Conservation (phyloP, 805 yeast genomes). For the Diddensiella santjacobensis region DNA sequence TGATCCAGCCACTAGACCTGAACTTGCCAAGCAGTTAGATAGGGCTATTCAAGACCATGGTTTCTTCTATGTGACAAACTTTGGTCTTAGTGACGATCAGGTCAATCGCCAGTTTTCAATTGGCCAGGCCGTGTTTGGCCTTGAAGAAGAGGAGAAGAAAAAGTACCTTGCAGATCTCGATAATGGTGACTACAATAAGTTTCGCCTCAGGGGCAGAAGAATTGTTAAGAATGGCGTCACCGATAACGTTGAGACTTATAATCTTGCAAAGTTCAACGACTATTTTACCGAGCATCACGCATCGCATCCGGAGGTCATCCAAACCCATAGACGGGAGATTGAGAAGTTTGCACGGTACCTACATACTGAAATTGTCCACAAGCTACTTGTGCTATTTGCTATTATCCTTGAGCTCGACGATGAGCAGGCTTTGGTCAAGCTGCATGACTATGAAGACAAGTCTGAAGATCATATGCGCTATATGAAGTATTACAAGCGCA, state of each 20-base stretch:
- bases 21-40: constrained; percentile 10
- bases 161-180: constrained; percentile 11
- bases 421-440: constrained; percentile 15
- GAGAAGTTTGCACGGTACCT: constrained; percentile 16
- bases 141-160: constrained; percentile 13
- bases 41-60: constrained; percentile 15
- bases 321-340: constrained; percentile 9
- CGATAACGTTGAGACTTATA: constrained; percentile 17
- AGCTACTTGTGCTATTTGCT: constrained; percentile 17
- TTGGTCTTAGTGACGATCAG: constrained; percentile 14
- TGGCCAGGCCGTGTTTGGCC: constrained; percentile 14
- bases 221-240: constrained; percentile 6
- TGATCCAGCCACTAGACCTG: constrained; percentile 11
- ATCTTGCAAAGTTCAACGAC: constrained; percentile 19
- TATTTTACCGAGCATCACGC: constrained; percentile 7
- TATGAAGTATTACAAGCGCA: constrained; percentile 16
- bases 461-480: constrained; percentile 18
- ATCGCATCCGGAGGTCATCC: constrained; percentile 6
- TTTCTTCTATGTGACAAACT: constrained; percentile 18
- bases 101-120: constrained; percentile 17
- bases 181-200: constrained; percentile 18
- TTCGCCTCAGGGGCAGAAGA: constrained; percentile 6
- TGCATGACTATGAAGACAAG: constrained; percentile 15
- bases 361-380: constrained; percentile 13
- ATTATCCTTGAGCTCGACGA: constrained; percentile 16